Conservation (phyloP, 768 basidiomycete species). For the Mycena amicta region DNA sequence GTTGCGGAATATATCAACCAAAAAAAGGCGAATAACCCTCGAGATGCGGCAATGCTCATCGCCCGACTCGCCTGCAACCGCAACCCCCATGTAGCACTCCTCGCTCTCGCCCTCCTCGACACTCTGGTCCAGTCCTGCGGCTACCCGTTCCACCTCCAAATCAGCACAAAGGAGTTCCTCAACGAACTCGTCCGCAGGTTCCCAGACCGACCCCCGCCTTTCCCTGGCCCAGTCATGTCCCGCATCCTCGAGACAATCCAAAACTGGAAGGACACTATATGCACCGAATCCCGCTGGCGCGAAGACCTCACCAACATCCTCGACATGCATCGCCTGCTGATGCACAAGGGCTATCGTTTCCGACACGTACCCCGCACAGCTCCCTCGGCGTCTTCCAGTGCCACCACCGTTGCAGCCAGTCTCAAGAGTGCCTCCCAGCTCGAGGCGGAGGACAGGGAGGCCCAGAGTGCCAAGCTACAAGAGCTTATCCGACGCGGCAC, state of each 20-base stretch:
- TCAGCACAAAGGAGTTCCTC: constrained; percentile 95
- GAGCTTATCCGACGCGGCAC: constrained; percentile 96
- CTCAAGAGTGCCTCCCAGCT: constrained; percentile 95
- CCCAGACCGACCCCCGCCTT: constrained; percentile 95
- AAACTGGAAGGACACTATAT: constrained; percentile 93
- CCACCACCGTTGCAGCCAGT: constrained; percentile 44
- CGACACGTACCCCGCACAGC: constrained; percentile 49
- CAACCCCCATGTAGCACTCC: constrained; percentile 87
- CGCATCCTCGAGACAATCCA: constrained; percentile 92
- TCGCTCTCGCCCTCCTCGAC: constrained; percentile 84
- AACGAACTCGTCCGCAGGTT: constrained; percentile 98
- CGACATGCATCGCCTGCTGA: constrained; percentile 94
- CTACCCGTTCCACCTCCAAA: constrained; percentile 96
- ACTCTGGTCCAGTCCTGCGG: constrained; percentile 95
- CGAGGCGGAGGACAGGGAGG: constrained; percentile 92
- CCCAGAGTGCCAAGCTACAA: constrained; percentile 97
- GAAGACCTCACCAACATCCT: constrained; percentile 96
- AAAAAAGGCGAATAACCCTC: constrained; percentile 95
- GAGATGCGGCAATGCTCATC: constrained; percentile 87
- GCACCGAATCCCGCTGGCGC: constrained; percentile 85
- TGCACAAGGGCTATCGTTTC: constrained; percentile 91
- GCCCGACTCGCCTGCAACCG: constrained; percentile 88
- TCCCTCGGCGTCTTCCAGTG: constrained; percentile 31
- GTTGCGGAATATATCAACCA: constrained; percentile 90
- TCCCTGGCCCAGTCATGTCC: constrained; percentile 93